A percentile compares a stretch with the other conserved stretches of the same genome.
Evolutionary conservation across 2,329 filamentous ascomycete species (phyloP).

Genomic region (Westerdykella aurantiaca): DNA sequence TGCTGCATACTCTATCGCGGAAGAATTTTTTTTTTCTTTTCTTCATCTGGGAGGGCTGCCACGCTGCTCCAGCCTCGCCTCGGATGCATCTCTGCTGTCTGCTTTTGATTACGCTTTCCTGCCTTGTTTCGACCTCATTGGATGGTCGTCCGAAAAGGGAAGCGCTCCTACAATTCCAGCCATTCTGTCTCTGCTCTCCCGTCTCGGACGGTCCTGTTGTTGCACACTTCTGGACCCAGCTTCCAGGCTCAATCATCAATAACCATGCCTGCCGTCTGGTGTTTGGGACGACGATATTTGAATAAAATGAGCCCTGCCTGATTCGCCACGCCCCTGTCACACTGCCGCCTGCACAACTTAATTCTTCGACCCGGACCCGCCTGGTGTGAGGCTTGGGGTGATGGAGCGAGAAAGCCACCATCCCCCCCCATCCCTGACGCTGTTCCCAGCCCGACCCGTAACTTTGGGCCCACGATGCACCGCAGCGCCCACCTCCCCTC

Average conservation of each 20-base stretch:
- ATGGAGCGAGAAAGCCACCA: conserved; percentile 14
- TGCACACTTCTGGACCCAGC: too few species aligned
- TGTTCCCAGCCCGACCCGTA: conserved; percentile 24
- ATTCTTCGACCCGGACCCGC: not conserved
- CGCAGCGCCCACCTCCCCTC: conserved; percentile 8
- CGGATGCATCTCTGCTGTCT: too few species aligned
- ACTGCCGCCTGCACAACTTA: not conserved
- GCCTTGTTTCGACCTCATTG: too few species aligned
- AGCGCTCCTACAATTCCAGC: too few species aligned
- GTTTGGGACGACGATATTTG: not conserved
- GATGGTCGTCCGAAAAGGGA: too few species aligned
- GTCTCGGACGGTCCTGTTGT: too few species aligned
- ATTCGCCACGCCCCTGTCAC: not conserved
- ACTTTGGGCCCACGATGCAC: conserved; percentile 25
- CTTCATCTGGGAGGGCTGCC: too few species aligned
- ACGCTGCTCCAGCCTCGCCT: too few species aligned
- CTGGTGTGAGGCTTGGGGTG: conserved; percentile 2
- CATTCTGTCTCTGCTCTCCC: too few species aligned
- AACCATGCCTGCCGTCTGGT: not conserved
- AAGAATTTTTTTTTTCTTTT: too few species aligned
- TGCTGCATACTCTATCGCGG: too few species aligned
- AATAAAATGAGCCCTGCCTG: not conserved
- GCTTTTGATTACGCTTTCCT: too few species aligned
- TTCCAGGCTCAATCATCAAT: not conserved
- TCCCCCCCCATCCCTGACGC: conserved; percentile 19